phyloP scores from a whole-genome alignment of 192 early-diverging fungal genomes.

The Funneliformis geosporum region DNA sequence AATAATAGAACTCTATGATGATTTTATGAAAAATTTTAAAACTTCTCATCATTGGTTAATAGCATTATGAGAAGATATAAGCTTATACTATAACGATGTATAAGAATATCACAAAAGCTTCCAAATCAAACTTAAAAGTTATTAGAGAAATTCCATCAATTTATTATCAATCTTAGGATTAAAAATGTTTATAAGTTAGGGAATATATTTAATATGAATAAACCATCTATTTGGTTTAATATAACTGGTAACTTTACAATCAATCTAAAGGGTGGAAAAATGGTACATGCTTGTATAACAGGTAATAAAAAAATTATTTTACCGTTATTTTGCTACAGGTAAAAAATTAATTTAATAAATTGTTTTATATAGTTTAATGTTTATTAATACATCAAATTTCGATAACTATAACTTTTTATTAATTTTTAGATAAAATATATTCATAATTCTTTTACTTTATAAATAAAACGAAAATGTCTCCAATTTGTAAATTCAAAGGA shows the following conservation, averaged over 20 bases:
- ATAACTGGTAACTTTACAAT: background rate
- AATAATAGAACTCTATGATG: background rate
- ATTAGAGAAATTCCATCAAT: no score
- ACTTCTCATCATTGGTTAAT: background rate
- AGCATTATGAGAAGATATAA: background rate
- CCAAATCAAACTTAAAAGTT: background rate
- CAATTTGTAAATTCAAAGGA: constrained; percentile 14
- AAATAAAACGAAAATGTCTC: background rate
- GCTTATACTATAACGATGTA: background rate
- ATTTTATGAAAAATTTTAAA: constrained; percentile 4
- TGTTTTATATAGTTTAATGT: background rate
- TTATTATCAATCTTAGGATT: no score
- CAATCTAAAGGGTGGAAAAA: constrained; percentile 6
- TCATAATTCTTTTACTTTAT: background rate
- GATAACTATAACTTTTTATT: background rate
- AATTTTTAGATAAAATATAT: background rate
- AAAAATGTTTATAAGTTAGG: no score
- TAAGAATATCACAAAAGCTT: background rate
- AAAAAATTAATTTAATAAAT: background rate
- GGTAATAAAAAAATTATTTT: constrained; percentile 16
- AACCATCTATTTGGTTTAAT: constrained; percentile 7
- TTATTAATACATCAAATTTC: background rate
- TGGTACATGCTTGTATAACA: background rate
- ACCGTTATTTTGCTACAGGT: background rate
- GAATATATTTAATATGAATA: no score